phyloP scores from a whole-genome alignment of 345 rosid species.

The Fremontodendron californicum region DNA sequence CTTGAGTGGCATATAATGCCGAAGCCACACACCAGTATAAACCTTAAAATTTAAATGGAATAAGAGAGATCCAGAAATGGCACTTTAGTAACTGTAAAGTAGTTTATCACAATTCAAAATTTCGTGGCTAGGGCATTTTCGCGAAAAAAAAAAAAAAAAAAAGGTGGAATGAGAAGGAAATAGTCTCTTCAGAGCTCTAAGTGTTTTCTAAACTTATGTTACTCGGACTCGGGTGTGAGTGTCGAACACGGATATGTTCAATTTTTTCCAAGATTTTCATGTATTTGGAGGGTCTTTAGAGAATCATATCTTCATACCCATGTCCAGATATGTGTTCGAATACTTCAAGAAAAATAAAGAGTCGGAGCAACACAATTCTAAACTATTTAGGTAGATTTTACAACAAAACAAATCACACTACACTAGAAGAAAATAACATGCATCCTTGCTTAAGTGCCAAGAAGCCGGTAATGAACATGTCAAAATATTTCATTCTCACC shows the following conservation, averaged over 20 bases:
- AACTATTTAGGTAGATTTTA: neutral
- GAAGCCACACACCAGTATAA: constrained; percentile 82
- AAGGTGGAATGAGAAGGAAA: neutral
- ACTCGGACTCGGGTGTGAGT: no score
- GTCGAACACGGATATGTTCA: no score
- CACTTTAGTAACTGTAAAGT: neutral
- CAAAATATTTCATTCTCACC: neutral
- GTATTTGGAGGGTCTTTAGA: no score
- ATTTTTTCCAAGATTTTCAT: no score
- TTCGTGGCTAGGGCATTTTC: neutral
- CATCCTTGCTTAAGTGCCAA: neutral
- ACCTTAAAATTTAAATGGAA: constrained; percentile 44
- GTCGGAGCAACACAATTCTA: no score
- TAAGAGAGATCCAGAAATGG: neutral
- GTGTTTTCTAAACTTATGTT: no score
- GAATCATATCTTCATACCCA: no score
- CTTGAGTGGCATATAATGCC: constrained; percentile 65
- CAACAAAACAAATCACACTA: neutral
- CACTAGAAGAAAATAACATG: neutral
- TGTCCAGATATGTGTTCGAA: no score
- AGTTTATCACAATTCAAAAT: no score
- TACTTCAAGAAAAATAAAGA: no score
- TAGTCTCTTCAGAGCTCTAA: no score
- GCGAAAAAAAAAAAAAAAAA: no score
- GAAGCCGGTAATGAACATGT: neutral